These are phyloP conservation scores for Epichloe scottii DNA, from an alignment of 2,329 filamentous ascomycete species.

Conservation along the genomic window DNA sequence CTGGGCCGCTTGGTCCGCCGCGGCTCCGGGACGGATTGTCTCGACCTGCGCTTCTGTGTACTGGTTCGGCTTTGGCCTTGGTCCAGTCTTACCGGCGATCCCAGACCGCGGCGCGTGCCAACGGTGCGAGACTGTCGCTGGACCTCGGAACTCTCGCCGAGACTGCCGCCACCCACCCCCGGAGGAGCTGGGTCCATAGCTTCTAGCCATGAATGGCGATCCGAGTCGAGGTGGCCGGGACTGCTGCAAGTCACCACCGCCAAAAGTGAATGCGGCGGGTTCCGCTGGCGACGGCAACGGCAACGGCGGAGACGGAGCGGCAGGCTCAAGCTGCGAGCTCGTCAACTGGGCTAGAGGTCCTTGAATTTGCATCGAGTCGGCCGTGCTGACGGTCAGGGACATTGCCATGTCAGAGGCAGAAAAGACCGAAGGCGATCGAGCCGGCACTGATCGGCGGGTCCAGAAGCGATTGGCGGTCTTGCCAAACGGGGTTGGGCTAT, in stretches of 20 bases:
- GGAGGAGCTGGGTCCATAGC: slow-evolving; percentile 49
- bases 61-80: slow-evolving; percentile 31
- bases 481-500: slow-evolving; percentile 44
- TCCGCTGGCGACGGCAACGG: slow-evolving; percentile 5
- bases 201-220: slow-evolving; percentile 44
- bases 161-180: slow-evolving; percentile 19
- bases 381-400: slow-evolving; percentile 49
- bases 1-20: slow-evolving; percentile 40
- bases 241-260: slow-evolving; percentile 10
- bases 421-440: slow-evolving; percentile 36
- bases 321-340: slow-evolving; percentile 21
- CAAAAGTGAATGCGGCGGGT: slow-evolving; percentile 4
- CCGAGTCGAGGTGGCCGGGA: slow-evolving; percentile 27
- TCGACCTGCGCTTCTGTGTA: slow-evolving; percentile 42
- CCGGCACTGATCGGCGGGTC: slow-evolving; percentile 35
- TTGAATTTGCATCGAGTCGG: slow-evolving; percentile 50
- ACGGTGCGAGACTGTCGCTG: slow-evolving; percentile 35
- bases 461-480: slow-evolving; percentile 36
- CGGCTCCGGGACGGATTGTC: slow-evolving; percentile 33
- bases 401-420: slow-evolving; percentile 49
- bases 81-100: slow-evolving; percentile 39
- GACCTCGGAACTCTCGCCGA: slow-evolving; percentile 19
- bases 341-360: slow-evolving; percentile 49
- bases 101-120: slow-evolving; percentile 35
- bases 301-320: neutral